Evolutionary conservation across 2,329 filamentous ascomycete genomes (phyloP), one percentile per base, ranked within the genome.

Genomic region (Hypoxylon sp.): DNA sequence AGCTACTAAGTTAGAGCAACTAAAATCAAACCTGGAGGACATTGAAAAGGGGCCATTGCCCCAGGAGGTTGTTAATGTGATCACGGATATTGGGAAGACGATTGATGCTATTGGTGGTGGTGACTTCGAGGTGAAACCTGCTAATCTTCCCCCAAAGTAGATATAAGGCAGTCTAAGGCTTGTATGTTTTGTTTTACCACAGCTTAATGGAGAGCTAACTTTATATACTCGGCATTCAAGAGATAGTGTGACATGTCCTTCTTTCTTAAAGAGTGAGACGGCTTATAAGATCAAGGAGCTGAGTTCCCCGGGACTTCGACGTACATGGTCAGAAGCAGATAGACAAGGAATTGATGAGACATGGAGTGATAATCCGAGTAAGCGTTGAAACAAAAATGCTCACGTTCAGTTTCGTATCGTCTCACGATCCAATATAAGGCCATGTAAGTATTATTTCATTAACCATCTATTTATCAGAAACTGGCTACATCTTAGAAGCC

Each of bases 121-220:
- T 3, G 46, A 67, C 17, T 67, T 67, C n/a, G 53, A 67, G 48
- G 42, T 67, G 5, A 55, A 31, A 6, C 90, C 70, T 35, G n/a
- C 53, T 31, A 37, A 39, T 8, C 48, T 67, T 5, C 58, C 63
- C 9, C 52, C 63, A 1, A 67, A 11, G 52, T 67, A 57, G 14
- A 13, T n/a, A 2, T 19, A 4, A 22, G 39, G 39, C 39, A 11
- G 3, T 19, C 19, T 17, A 17, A 1, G 39, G 8, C 9, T 44
- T 44, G n/a, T 2, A 8, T 22, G 22, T 44, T 1, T 11, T 17
- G 3, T 19, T 42, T 6, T n/a, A 6, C 14, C 5, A 5, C 2
- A 17, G 37, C 6, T 17, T 19, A 17, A 17, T 42, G n/a, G 8
- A 1, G 3, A 8, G 37, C 17, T 42, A 8, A 17, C 37, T 19